Evolutionary conservation across 2,329 filamentous ascomycete species (phyloP).

Genomic region (Nannizziopsis arthrosporioides): DNA sequence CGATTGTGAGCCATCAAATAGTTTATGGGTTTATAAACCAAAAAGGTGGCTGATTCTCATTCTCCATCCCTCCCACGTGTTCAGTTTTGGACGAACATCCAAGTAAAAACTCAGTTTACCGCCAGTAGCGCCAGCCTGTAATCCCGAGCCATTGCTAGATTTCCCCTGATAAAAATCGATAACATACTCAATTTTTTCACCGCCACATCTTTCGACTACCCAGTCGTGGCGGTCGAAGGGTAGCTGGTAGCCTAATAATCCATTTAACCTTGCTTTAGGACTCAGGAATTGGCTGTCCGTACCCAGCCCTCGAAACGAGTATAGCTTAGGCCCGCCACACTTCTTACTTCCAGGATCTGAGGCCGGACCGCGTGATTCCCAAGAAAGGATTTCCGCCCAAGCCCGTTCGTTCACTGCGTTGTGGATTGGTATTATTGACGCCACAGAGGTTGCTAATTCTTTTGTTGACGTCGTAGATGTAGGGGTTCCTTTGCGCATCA

Average conservation of each 20-base stretch:
- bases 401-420: conserved; percentile 97
- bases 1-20: neutral
- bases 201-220: conserved; percentile 84
- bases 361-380: conserved; percentile 59
- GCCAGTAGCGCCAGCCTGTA: conserved; percentile 21
- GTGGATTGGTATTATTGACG: conserved; percentile 87
- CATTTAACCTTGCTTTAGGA: conserved; percentile 72
- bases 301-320: conserved; percentile 63
- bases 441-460: conserved; percentile 60
- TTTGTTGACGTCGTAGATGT: conserved; percentile 33
- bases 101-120: conserved; percentile 50
- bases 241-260: conserved; percentile 70
- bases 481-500: conserved; percentile 78
- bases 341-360: conserved; percentile 48
- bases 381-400: conserved; percentile 80
- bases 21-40: conserved; percentile 29
- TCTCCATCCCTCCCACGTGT: conserved; percentile 49
- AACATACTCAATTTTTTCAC: conserved; percentile 69
- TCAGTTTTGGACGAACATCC: conserved; percentile 55
- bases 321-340: conserved; percentile 67
- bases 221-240: conserved; percentile 97
- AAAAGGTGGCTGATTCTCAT: conserved; percentile 42
- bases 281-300: conserved; percentile 49
- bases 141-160: conserved; percentile 28
- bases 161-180: conserved; percentile 94